These are phyloP conservation scores for Diaporthe capsici DNA, from an alignment of 2,329 filamentous ascomycete species.

Conservation along the genomic window DNA sequence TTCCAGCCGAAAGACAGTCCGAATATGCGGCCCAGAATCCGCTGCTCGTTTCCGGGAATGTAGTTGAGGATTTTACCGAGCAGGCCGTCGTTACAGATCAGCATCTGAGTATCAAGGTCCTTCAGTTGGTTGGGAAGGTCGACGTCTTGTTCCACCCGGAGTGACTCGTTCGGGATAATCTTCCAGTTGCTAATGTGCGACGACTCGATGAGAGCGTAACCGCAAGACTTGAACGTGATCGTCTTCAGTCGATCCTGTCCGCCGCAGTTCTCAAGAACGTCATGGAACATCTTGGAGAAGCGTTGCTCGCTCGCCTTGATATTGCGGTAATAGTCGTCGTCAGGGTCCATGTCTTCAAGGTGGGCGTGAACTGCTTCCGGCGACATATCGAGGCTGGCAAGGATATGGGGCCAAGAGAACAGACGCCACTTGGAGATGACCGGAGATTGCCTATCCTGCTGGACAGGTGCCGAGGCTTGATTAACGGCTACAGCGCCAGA, in stretches of 20 bases:
- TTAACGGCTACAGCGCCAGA: constrained; percentile 16
- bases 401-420: constrained; percentile 58
- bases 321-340: background rate
- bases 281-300: constrained; percentile 43
- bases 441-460: background rate
- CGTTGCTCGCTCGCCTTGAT: constrained; percentile 17
- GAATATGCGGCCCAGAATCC: constrained; percentile 50
- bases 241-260: constrained; percentile 50
- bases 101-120: constrained; percentile 50
- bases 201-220: constrained; percentile 65
- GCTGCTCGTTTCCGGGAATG: constrained; percentile 49
- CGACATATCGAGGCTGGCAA: constrained; percentile 56
- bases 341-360: background rate
- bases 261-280: constrained; percentile 47
- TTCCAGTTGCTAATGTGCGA: constrained; percentile 54
- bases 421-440: constrained; percentile 45
- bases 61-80: constrained; percentile 53
- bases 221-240: constrained; percentile 72
- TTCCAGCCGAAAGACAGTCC: constrained; percentile 56
- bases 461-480: background rate
- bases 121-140: constrained; percentile 37
- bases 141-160: constrained; percentile 37
- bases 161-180: constrained; percentile 48
- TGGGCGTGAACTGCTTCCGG: constrained; percentile 46
- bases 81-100: constrained; percentile 53